A percentile compares a stretch with the other conserved stretches of the same genome.
Conservation (phyloP, 495 filamentous ascomycete species). For the Annulohypoxylon bovei region DNA sequence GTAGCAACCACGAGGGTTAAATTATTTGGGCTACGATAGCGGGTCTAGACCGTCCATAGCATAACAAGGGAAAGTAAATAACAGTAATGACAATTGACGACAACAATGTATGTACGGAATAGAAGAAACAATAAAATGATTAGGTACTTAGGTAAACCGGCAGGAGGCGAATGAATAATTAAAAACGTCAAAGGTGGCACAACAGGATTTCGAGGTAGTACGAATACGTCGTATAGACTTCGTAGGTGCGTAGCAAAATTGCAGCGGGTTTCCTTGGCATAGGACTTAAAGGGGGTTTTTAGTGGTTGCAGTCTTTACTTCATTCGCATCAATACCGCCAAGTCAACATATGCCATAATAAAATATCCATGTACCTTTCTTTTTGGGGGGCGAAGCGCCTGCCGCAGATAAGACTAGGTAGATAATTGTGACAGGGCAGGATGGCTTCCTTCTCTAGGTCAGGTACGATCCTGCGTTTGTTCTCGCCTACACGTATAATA, state of each 20-base stretch:
- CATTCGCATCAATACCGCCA: conserved; percentile 6
- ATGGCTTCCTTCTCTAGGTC: background rate
- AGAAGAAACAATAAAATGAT: conserved; percentile 12
- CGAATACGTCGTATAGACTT: background rate
- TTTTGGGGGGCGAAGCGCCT: background rate
- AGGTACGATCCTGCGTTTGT: background rate
- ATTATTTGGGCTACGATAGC: conserved; percentile 13
- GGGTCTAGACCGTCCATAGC: conserved; percentile 12
- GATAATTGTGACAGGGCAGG: background rate
- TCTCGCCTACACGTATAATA: background rate
- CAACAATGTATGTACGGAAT: background rate
- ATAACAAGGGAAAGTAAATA: conserved; percentile 1
- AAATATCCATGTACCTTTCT: background rate
- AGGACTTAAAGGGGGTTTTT: conserved; percentile 16
- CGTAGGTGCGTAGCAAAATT: background rate
- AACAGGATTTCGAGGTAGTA: conserved; percentile 20
- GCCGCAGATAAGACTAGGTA: background rate
- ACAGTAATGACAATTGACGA: background rate
- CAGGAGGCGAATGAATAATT: conserved; percentile 6
- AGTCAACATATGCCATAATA: conserved; percentile 13
- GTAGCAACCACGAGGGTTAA: background rate
- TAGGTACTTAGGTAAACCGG: background rate
- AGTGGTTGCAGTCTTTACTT: conserved; percentile 17
- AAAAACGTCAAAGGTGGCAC: conserved; percentile 21
- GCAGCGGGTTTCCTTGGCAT: conserved; percentile 27